Base-by-base conservation (phyloP, 805 yeast genomes). In the Geotrichum ghanense region DNA sequence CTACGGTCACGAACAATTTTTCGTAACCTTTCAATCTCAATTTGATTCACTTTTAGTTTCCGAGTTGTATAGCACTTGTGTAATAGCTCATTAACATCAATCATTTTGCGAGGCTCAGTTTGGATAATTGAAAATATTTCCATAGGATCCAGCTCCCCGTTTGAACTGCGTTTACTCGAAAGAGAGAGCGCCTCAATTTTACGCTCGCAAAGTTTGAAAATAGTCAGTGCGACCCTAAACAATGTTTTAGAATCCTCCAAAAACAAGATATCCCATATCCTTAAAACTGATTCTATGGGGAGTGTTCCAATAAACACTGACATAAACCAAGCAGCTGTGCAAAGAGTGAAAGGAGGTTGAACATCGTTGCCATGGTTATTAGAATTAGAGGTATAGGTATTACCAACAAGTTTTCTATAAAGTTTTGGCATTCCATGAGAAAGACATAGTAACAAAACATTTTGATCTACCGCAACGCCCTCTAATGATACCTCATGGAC, bases 281-380 rank as follows among this genome's bases (percentile, higher is more conserved):
- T 68, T 41, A 92, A 67, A 6, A 87, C 82, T 0, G 94, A 76
- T 58, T 92, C 97, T 20, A 87, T 78, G 0, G 98, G 98, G 22
- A 92, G 64, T 0, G 82, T 78, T 0, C 95, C 95, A 27, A 92
- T 87, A 64, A 84, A 92, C n/a, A 86, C 76, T 56, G 96, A 84
- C 97, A 92, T 90, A 60, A 92, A 92, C 98, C 98, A 92, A 46
- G 95, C 80, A 0, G 96, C 90, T 0, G 97, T 92, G 54, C 95
- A 92, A 42, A 92, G 71, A 1, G 96, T 84, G 3, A 92, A 75
- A 1, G 97, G 95, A 1, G 98, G 97, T 41, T 89, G 66, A 50
- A 85, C 66, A 45, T 67, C 56, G 62, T 64, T 57, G 54, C 63
- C 57, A 59, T 69, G 42, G 64, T 72, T 48, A 17, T 65, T 66